Evolutionary conservation across 106 monocot species (phyloP), one percentile per base, ranked within the genome.

Genomic region (Alisma plantagoaquatica): DNA sequence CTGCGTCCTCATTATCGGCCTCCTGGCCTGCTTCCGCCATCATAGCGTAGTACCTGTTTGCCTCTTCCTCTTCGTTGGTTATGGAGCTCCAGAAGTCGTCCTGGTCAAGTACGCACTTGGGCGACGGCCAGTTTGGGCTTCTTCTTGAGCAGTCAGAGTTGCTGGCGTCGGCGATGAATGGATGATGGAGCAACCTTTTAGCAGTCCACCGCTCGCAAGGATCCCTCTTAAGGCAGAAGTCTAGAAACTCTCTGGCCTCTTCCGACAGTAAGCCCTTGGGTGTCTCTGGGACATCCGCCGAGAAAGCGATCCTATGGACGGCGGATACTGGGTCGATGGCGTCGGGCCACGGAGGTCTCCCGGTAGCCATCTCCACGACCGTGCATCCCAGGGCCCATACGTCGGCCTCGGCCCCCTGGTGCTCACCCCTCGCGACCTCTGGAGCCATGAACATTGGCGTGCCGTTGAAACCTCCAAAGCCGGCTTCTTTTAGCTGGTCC

Each of bases 371-470:
- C 33, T 67, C 57, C 29, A 67, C 44, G 28, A 67, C 67, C 22
- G 67, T 58, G 67, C 67, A 67, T 0, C 67, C 67, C 1, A 67
- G 32, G 3, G 67, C 67, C 67, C 67, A 67, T 0, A 67, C 29
- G 19, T 67, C 67, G 11, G 57, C 46, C 23, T 12, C 49, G 0
- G 57, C 2, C 6, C 67, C 67, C 32, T 67, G 67, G 49, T 64
- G 23, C 20, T 63, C 56, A 14, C 61, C 76, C 11, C 70, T 51
- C 27, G 65, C 76, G 31, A 56, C 70, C 55, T 76, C 76, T 30
- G 76, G 76, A 53, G 76, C 60, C 76, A 76, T 76, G 70, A 30
- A 76, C 76, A 66, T 46, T 16, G 76, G 76, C 8, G 76, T 64
- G 11, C 76, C 76, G 22, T 41, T 19, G n/a, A 3, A 17, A 26